Conservation (phyloP, 2,329 filamentous ascomycete genomes). For the Gaeumannomyces tritici region DNA sequence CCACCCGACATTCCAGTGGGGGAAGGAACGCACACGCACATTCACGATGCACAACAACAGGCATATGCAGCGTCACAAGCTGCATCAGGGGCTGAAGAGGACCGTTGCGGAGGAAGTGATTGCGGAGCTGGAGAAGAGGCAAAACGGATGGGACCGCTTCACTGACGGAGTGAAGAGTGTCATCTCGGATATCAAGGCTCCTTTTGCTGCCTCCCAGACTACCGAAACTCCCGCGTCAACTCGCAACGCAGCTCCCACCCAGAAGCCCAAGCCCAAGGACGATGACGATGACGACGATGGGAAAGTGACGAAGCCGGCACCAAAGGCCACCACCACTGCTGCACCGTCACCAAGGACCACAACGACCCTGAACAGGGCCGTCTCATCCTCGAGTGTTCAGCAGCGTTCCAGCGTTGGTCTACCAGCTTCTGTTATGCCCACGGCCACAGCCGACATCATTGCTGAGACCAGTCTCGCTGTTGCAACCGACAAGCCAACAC, state of each 20-base stretch:
- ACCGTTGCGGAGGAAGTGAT: too few relatives aligned
- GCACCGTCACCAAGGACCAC: neutral
- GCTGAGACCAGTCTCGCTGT: neutral
- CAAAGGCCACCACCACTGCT: neutral
- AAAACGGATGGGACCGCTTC: conserved; percentile 8
- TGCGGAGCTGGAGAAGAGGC: neutral
- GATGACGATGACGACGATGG: neutral
- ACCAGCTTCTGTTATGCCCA: neutral
- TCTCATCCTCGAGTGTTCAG: too few relatives aligned
- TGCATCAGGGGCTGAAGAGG: neutral
- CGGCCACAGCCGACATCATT: neutral
- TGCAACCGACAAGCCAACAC: conserved; percentile 9
- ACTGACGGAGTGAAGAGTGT: conserved; percentile 10
- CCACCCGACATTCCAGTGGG: neutral
- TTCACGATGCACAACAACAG: neutral
- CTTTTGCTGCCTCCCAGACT: neutral
- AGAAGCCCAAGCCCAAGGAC: neutral
- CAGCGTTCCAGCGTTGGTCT: neutral
- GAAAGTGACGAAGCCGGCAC: neutral
- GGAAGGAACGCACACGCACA: neutral
- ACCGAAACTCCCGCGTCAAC: neutral
- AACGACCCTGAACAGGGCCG: neutral
- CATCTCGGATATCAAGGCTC: conserved; percentile 2
- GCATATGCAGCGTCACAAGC: conserved; percentile 3
- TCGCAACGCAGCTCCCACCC: too few relatives aligned